Evolutionary conservation across 2,329 filamentous ascomycete genomes (phyloP).

Genomic region (Botrytis paeoniae): DNA sequence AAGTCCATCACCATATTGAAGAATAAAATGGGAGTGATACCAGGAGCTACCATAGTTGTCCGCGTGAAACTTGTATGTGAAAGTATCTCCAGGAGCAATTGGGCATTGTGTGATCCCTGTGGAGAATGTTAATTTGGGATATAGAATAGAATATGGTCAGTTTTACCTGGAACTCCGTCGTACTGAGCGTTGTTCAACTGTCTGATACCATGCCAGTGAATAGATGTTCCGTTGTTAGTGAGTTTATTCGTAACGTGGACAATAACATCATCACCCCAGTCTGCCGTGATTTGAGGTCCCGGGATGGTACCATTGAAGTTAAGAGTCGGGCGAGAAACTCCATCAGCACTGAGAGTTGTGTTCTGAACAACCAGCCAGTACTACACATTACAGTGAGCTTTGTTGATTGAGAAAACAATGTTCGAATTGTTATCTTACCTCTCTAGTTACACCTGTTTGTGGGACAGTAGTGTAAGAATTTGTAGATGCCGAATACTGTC

Average conservation of each 20-base stretch:
- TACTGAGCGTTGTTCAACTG: slow-evolving; percentile 43
- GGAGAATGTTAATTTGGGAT: background rate
- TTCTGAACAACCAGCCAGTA: slow-evolving; percentile 33
- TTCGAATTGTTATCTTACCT: slow-evolving; percentile 18
- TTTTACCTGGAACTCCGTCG: slow-evolving; percentile 38
- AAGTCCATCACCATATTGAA: slow-evolving; percentile 49
- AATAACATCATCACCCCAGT: slow-evolving; percentile 37
- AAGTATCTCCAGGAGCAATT: slow-evolving; percentile 48
- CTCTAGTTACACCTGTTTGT: slow-evolving; percentile 38
- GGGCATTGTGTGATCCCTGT: slow-evolving; percentile 41
- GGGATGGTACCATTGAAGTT: slow-evolving; percentile 40
- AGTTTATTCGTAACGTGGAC: slow-evolving; percentile 39
- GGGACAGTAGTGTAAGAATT: slow-evolving; percentile 34
- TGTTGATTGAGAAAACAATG: background rate
- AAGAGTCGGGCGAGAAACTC: slow-evolving; percentile 51
- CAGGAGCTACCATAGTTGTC: slow-evolving; percentile 35
- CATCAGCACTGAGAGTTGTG: slow-evolving; percentile 40
- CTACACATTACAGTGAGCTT: slow-evolving; percentile 16
- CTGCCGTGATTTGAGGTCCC: slow-evolving; percentile 42
- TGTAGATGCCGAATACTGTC: slow-evolving; percentile 36
- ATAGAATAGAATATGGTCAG: background rate
- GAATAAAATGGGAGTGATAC: slow-evolving; percentile 56
- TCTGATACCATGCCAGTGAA: slow-evolving; percentile 52
- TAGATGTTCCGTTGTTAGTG: slow-evolving; percentile 45
- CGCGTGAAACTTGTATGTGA: slow-evolving; percentile 37